A percentile compares a stretch with the other conserved stretches of the same genome.
These are phyloP conservation scores for Alternaria burnsii DNA, from an alignment of 2,329 filamentous ascomycete genomes.

Conservation along the genomic window DNA sequence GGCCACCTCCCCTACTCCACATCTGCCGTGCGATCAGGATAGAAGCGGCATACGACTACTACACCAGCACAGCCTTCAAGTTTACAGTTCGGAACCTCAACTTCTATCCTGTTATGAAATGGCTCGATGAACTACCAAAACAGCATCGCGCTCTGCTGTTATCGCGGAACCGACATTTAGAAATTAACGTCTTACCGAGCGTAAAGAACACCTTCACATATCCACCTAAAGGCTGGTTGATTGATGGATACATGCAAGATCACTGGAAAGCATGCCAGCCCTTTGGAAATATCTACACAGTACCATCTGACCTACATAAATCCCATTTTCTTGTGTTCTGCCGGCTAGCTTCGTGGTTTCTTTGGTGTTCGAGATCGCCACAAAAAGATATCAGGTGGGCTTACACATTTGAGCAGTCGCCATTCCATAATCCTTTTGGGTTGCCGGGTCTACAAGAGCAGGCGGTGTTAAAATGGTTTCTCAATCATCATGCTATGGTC, in stretches of 20 bases:
- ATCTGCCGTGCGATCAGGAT: slow-evolving; percentile 37
- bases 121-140: slow-evolving; percentile 24
- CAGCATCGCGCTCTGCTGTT: slow-evolving; percentile 27
- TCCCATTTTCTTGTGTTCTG: slow-evolving; percentile 30
- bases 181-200: slow-evolving; percentile 17
- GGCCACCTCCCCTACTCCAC: slow-evolving; percentile 20
- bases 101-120: slow-evolving; percentile 24
- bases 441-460: not conserved
- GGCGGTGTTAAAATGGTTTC: slow-evolving; percentile 5
- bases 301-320: slow-evolving; percentile 5
- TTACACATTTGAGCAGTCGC: slow-evolving; percentile 19
- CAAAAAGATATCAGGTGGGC: slow-evolving; percentile 5
- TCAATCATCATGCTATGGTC: slow-evolving; percentile 7
- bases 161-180: slow-evolving; percentile 24
- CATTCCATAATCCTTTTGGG: slow-evolving; percentile 11
- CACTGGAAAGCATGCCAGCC: slow-evolving; percentile 34
- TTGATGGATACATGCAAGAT: slow-evolving; percentile 21
- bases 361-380: not conserved
- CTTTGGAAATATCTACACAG: slow-evolving; percentile 37
- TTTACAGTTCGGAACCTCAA: slow-evolving; percentile 26
- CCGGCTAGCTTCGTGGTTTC: slow-evolving; percentile 29
- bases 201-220: slow-evolving; percentile 20
- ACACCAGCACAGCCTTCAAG: slow-evolving; percentile 27
- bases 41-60: slow-evolving; percentile 42
- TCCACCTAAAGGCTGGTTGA: slow-evolving; percentile 23